Evolutionary conservation across 257 asterid species (phyloP).

Genomic region (Solanum appendiculatum): DNA sequence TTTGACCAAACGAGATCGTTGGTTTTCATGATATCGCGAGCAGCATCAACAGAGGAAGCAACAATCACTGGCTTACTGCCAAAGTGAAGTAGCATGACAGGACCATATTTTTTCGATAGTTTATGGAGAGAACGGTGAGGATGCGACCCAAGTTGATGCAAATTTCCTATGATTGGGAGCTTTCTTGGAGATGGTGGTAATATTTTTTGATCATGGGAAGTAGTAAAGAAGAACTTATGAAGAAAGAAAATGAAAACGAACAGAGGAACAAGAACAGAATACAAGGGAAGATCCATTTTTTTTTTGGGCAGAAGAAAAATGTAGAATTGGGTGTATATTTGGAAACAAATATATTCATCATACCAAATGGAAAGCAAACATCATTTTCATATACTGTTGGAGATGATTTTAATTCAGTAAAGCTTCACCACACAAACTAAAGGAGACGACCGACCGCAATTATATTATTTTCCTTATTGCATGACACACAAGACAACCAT

Average conservation of each 20-base stretch:
- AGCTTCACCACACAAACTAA: neutral
- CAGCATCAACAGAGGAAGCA: slow-evolving; percentile 39
- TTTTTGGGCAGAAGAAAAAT: neutral
- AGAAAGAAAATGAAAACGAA: slow-evolving; percentile 3
- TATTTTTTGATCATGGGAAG: neutral
- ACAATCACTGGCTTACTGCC: slow-evolving; percentile 35
- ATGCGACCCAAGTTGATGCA: slow-evolving; percentile 30
- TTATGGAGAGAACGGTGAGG: slow-evolving; percentile 33
- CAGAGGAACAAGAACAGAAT: neutral
- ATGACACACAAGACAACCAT: neutral
- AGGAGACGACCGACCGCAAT: neutral
- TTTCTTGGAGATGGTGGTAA: slow-evolving; percentile 43
- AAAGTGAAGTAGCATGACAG: slow-evolving; percentile 40
- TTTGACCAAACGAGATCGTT: neutral
- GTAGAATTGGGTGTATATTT: neutral
- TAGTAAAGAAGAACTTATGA: neutral
- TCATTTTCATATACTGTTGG: neutral
- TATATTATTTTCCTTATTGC: neutral
- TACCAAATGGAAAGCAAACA: neutral
- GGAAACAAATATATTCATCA: neutral
- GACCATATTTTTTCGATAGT: slow-evolving; percentile 28
- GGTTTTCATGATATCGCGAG: slow-evolving; percentile 37
- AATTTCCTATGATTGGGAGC: slow-evolving; percentile 46
- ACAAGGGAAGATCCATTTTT: neutral
- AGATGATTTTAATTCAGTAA: too few relatives aligned